Percentiles rank a stretch among this genome's conserved stretches.
Evolutionary conservation across 768 basidiomycete species (phyloP).

Genomic region (Trametes meyenii): DNA sequence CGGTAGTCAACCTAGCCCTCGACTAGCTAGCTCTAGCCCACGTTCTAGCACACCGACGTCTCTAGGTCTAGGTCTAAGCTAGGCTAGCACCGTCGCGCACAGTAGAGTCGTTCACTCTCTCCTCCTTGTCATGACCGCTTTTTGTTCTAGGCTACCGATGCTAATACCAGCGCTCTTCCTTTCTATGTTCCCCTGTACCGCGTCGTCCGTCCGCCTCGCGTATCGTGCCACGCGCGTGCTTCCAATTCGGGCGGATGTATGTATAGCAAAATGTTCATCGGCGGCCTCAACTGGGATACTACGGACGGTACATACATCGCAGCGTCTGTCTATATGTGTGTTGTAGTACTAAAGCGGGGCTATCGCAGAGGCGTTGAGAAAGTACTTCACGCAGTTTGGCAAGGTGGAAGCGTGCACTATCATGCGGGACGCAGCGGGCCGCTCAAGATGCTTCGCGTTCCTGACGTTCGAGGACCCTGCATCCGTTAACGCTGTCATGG

Average conservation of each 20-base stretch:
- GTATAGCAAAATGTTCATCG: constrained; percentile 98
- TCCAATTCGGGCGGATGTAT: constrained; percentile 13
- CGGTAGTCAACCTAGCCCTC: constrained; percentile 43
- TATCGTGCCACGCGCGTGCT: constrained; percentile 24
- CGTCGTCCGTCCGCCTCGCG: constrained; percentile 20
- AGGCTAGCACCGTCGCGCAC: constrained; percentile 63
- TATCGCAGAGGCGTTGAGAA: constrained; percentile 66
- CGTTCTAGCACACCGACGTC: constrained; percentile 63
- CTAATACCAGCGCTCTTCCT: constrained; percentile 73
- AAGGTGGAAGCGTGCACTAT: constrained; percentile 97
- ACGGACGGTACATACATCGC: constrained; percentile 84
- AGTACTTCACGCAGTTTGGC: constrained; percentile 95
- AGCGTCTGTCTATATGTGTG: constrained; percentile 39
- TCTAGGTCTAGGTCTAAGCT: constrained; percentile 66
- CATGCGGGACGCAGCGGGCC: constrained; percentile 95
- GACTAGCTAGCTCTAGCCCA: constrained; percentile 51
- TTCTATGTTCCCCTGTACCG: constrained; percentile 36
- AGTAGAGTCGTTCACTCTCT: constrained; percentile 72
- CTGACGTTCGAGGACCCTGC: constrained; percentile 93
- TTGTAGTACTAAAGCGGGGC: constrained; percentile 49
- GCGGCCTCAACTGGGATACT: constrained; percentile 99
- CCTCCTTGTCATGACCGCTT: constrained; percentile 55
- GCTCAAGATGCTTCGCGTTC: constrained; percentile 97
- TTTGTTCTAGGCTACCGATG: constrained; percentile 76
- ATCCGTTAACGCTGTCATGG: constrained; percentile 95